Evolutionary conservation across 1,139 yeast genomes (phyloP), one percentile per base, ranked within the genome.

Genomic region (Yamadazyma taylorii): DNA sequence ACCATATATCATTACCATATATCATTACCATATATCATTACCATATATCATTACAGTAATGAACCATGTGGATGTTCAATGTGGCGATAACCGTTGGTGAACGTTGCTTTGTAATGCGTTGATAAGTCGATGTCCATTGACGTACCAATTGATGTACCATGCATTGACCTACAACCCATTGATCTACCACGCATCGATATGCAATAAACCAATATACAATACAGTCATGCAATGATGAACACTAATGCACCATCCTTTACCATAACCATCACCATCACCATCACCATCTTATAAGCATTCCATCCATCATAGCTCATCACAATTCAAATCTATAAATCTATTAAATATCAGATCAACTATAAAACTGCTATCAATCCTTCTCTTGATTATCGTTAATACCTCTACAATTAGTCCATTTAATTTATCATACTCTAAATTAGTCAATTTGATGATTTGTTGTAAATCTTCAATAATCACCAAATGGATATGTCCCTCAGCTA

Each of bases 391-490:
- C 24, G 44, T 27, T 24, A 51, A 15, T 7, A 50, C 34, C 10
- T 47, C 47, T n/a, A 41, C 41, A 13, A 50, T 30, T 11, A 36
- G n/a, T 10, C 38, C 42, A 36, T 53, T 52, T 5, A 46, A 34
- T 13, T 39, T 39, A 6, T 35, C 27, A 32, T 51, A 50, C 8
- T 37, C 43, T 22, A 34, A 13, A 16, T 32, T 36, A 11, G 46
- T 38, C 10, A 37, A 32, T 15, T 40, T 37, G 12, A 40, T 36
- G 14, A 52, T 31, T 25, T 41, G 50, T 14, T 37, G 35, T n/a
- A 49, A 32, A 16, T 47, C 37, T 33, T 52, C 56, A 4, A 51
- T 38, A 9, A 51, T 34, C 2, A 51, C 35, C 5, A 33, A 27
- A 11, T 33, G 24, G 3, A 5, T 28, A 4, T 24, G 16, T 9